Percentiles rank a stretch among this genome's conserved stretches.
Conservation (phyloP, 768 basidiomycete genomes). For the Porpolomopsis calyptriformis region DNA sequence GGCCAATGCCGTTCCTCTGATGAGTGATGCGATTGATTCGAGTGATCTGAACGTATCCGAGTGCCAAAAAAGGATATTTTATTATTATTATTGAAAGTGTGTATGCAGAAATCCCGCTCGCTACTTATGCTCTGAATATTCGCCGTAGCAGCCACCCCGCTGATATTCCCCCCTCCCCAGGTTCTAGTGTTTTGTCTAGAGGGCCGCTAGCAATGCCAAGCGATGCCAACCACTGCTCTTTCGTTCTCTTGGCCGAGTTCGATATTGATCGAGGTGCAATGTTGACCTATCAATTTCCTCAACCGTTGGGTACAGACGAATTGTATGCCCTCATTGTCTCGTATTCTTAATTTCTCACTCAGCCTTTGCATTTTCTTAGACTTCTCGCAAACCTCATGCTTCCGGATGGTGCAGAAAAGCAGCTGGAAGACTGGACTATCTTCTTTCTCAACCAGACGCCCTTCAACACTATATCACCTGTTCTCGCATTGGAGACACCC, state of each 20-base stretch:
- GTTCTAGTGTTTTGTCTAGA: background rate
- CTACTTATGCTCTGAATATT: too few relatives aligned
- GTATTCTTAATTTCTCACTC: slow-evolving; percentile 8
- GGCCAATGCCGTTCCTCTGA: too few relatives aligned
- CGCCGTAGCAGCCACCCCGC: background rate
- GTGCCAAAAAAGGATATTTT: too few relatives aligned
- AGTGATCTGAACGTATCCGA: too few relatives aligned
- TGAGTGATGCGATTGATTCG: too few relatives aligned
- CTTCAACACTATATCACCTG: slow-evolving; percentile 76
- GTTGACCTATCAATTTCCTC: slow-evolving; percentile 92
- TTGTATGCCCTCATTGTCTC: slow-evolving; percentile 43
- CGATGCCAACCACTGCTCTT: slow-evolving; percentile 74
- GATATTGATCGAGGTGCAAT: slow-evolving; percentile 93
- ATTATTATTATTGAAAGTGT: too few relatives aligned
- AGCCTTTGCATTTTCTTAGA: slow-evolving; percentile 30
- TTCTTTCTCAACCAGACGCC: slow-evolving; percentile 96
- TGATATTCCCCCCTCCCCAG: background rate
- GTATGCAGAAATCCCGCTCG: too few relatives aligned
- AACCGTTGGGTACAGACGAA: slow-evolving; percentile 88
- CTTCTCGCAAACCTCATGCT: slow-evolving; percentile 96
- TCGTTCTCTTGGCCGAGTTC: slow-evolving; percentile 96
- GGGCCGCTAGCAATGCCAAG: slow-evolving; percentile 32
- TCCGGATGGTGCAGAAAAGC: slow-evolving; percentile 93
- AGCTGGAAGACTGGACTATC: slow-evolving; percentile 94
- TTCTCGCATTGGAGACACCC: slow-evolving; percentile 61